Conservation (phyloP, 208 protist genomes). For the Zelonia costaricensis region DNA sequence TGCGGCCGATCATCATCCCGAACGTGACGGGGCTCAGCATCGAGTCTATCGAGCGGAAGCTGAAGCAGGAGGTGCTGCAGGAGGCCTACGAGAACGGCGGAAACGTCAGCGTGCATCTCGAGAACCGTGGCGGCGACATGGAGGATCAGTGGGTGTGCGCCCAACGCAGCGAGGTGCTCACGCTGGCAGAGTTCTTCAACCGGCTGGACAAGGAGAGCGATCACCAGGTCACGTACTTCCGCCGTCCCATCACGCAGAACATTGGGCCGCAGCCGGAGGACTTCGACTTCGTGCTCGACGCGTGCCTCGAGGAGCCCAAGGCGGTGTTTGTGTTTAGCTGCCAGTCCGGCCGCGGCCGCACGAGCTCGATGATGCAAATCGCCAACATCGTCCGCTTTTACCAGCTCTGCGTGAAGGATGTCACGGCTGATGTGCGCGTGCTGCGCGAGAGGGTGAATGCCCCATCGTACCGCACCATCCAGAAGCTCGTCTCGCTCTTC, state of each 20-base stretch:
- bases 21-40: slow-evolving; percentile 80
- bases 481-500: slow-evolving; percentile 88
- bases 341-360: slow-evolving; percentile 81
- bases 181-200: slow-evolving; percentile 66
- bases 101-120: slow-evolving; percentile 81
- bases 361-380: slow-evolving; percentile 85
- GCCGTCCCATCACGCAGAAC: slow-evolving; percentile 82
- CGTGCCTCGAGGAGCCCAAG: slow-evolving; percentile 76
- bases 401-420: slow-evolving; percentile 77
- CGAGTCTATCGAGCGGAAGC: slow-evolving; percentile 75
- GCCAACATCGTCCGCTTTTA: slow-evolving; percentile 91
- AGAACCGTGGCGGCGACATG: slow-evolving; percentile 62
- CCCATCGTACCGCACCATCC: slow-evolving; percentile 79
- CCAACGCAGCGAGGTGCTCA: slow-evolving; percentile 56
- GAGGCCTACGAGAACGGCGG: slow-evolving; percentile 82
- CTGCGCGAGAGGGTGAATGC: slow-evolving; percentile 47
- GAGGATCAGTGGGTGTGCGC: slow-evolving; percentile 89
- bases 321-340: slow-evolving; percentile 87
- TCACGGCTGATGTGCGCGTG: slow-evolving; percentile 64
- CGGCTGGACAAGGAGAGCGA: slow-evolving; percentile 32
- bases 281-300: slow-evolving; percentile 87
- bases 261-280: slow-evolving; percentile 74
- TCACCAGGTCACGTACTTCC: slow-evolving; percentile 67
- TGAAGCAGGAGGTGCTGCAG: slow-evolving; percentile 84
- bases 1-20: slow-evolving; percentile 80